These are phyloP conservation scores for Rhododendron kiyosumense DNA, from an alignment of 148 eudicot species.

Conservation along the genomic window DNA sequence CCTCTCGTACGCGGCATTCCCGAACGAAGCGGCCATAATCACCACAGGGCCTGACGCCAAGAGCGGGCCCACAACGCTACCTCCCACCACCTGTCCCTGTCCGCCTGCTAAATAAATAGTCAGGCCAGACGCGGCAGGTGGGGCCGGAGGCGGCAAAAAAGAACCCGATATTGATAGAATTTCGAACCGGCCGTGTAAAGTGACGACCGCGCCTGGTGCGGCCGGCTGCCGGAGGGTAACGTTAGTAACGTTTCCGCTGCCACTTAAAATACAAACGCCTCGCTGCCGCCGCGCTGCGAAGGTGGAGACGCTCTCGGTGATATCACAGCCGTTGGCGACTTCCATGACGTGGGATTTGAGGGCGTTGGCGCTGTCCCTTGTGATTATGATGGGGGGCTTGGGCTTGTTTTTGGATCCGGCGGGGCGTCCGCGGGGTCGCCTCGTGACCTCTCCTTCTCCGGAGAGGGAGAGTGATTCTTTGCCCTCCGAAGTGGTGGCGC, in stretches of 20 bases:
- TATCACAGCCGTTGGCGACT: slow-evolving; percentile 43
- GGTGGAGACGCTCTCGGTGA: slow-evolving; percentile 33
- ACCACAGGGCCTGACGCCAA: slow-evolving; percentile 53
- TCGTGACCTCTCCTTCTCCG: slow-evolving; percentile 17
- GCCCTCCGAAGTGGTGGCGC: slow-evolving; percentile 9
- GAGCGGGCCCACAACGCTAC: slow-evolving; percentile 50
- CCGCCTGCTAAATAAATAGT: slow-evolving; percentile 55
- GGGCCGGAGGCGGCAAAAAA: slow-evolving; percentile 52
- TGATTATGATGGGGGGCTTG: slow-evolving; percentile 58
- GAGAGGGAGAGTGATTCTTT: slow-evolving; percentile 21
- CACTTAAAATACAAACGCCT: slow-evolving; percentile 52
- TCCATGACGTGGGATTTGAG: slow-evolving; percentile 59
- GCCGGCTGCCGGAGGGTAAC: slow-evolving; percentile 52
- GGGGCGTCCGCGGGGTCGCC: slow-evolving; percentile 53
- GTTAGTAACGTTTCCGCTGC: slow-evolving; percentile 43
- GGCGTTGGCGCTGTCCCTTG: slow-evolving; percentile 55
- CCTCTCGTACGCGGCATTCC: slow-evolving; percentile 61
- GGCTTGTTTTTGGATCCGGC: slow-evolving; percentile 69
- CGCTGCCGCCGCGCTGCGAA: slow-evolving; percentile 43
- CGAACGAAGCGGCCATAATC: slow-evolving; percentile 56
- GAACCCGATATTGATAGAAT: slow-evolving; percentile 53
- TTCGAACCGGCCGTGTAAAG: slow-evolving; percentile 51
- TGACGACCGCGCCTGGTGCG: slow-evolving; percentile 34
- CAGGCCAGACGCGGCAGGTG: slow-evolving; percentile 48
- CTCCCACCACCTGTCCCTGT: slow-evolving; percentile 62